Evolutionary conservation across 345 rosid genomes (phyloP).

Genomic region (Eutrema heterophyllum): DNA sequence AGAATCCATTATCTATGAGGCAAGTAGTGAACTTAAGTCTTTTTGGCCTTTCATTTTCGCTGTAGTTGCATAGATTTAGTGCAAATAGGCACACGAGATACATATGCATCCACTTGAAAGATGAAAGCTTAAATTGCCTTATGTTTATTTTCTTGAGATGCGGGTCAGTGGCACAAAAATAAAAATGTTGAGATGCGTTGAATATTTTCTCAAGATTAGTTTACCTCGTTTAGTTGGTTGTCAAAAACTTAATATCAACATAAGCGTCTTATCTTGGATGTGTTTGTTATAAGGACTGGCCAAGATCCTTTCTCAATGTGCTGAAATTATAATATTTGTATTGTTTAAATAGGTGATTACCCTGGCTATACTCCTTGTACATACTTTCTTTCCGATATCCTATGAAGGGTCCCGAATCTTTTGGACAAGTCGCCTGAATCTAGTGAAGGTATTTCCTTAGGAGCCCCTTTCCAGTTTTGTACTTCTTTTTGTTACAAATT

Average conservation of each 20-base stretch:
- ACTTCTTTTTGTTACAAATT: background rate
- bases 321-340: background rate
- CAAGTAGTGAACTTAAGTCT: conserved; percentile 9
- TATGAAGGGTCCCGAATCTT: conserved; percentile 70
- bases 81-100: background rate
- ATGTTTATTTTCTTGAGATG: background rate
- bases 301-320: conserved; percentile 1
- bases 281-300: background rate
- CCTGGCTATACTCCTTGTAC: conserved; percentile 49
- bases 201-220: background rate
- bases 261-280: background rate
- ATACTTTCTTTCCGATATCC: conserved; percentile 64
- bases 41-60: background rate
- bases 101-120: background rate
- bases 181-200: background rate
- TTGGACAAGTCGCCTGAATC: conserved; percentile 54
- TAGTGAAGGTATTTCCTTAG: conserved; percentile 51
- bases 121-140: background rate
- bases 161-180: too few species aligned
- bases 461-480: conserved; percentile 5
- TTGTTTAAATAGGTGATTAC: conserved; percentile 39
- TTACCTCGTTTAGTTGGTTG: background rate
- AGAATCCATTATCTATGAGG: conserved; percentile 84
- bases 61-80: background rate
- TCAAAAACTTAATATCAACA: background rate